Conservation (phyloP, 2,329 filamentous ascomycete genomes). For the Aureobasidium sp. region DNA sequence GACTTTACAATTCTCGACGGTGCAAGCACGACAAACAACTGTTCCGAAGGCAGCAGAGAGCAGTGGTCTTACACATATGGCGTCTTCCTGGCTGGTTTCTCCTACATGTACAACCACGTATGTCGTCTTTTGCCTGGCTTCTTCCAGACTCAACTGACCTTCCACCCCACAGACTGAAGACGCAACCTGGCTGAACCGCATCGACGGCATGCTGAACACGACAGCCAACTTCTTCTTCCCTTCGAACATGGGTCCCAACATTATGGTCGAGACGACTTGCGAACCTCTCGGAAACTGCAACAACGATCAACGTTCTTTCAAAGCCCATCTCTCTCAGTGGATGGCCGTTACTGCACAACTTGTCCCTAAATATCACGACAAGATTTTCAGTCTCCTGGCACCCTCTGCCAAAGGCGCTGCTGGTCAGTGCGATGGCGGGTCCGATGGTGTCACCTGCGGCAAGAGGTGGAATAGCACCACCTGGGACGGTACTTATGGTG, state of each 20-base stretch:
- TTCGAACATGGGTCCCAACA: constrained; percentile 38
- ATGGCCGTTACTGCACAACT: constrained; percentile 35
- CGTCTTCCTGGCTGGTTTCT: constrained; percentile 29
- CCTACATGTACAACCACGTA: constrained; percentile 14
- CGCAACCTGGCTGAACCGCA: constrained; percentile 22
- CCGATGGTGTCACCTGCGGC: constrained; percentile 31
- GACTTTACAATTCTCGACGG: constrained; percentile 49
- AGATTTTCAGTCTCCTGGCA: constrained; percentile 41
- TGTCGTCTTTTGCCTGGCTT: background rate
- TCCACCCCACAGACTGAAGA: constrained; percentile 4
- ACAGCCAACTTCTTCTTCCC: constrained; percentile 43
- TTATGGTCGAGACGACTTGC: constrained; percentile 61
- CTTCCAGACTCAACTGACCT: background rate
- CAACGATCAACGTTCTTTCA: constrained; percentile 64
- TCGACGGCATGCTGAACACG: constrained; percentile 13
- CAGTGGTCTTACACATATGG: constrained; percentile 35
- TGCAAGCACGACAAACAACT: constrained; percentile 43
- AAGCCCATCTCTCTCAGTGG: constrained; percentile 54
- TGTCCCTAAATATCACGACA: constrained; percentile 28
- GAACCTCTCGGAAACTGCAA: constrained; percentile 55
- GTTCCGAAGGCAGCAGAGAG: constrained; percentile 41
- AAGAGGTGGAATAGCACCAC: constrained; percentile 31
- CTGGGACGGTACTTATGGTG: constrained; percentile 39
- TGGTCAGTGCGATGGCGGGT: constrained; percentile 43
- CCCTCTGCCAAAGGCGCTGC: constrained; percentile 47